These are phyloP conservation scores for Excoecaria cochinchinensis DNA, from an alignment of 345 rosid genomes.

Conservation along the genomic window DNA sequence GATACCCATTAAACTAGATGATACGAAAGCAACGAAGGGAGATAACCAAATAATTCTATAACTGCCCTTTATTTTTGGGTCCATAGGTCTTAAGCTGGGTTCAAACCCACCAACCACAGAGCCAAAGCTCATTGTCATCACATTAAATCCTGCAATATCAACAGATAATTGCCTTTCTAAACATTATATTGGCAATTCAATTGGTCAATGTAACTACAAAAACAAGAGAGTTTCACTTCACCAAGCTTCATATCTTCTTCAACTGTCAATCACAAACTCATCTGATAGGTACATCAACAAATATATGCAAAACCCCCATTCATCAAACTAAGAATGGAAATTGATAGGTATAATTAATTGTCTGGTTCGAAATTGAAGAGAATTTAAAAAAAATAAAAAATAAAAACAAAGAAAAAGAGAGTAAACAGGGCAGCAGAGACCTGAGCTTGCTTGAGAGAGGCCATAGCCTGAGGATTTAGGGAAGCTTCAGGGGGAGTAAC, in stretches of 20 bases:
- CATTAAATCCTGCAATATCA: background rate
- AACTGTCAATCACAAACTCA: background rate
- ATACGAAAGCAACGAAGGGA: background rate
- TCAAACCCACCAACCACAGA: background rate
- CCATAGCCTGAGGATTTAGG: conserved; percentile 76
- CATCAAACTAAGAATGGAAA: background rate
- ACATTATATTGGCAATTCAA: background rate
- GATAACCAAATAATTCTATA: background rate
- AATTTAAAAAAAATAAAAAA: background rate
- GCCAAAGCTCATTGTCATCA: background rate
- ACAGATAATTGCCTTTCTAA: background rate
- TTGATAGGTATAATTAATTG: background rate
- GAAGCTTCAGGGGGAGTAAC: conserved; percentile 42
- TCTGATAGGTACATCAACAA: background rate
- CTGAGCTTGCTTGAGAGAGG: conserved; percentile 87
- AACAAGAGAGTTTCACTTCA: background rate
- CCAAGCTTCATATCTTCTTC: background rate
- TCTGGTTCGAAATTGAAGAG: background rate
- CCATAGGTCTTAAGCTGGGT: background rate
- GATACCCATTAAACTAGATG: background rate
- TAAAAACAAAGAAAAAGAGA: too few relatives aligned
- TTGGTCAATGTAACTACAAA: background rate
- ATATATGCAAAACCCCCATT: background rate
- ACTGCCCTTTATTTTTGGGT: background rate
- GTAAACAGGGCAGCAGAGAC: conserved; percentile 24